phyloP scores from a whole-genome alignment of 2,329 filamentous ascomycete genomes.

The Akanthomyces uredinophilus region DNA sequence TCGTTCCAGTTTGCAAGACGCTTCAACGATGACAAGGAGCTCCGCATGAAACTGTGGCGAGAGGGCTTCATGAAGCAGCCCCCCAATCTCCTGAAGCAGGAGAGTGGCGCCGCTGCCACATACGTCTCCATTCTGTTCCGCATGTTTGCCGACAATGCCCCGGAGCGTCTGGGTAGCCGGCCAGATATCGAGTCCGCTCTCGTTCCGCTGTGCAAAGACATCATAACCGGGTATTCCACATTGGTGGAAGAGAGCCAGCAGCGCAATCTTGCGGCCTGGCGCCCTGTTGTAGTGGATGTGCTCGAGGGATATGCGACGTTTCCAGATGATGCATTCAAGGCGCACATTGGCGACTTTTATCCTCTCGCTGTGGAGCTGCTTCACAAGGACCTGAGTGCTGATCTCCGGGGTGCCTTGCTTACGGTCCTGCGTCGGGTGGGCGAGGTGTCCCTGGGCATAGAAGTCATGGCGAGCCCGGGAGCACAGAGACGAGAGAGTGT shows the following conservation, averaged over 20 bases:
- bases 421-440: constrained; percentile 75
- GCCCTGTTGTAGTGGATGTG: constrained; percentile 94
- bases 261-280: constrained; percentile 93
- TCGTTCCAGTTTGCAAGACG: constrained; percentile 94
- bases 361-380: constrained; percentile 79
- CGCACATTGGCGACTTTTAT: constrained; percentile 79
- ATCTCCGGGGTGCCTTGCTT: constrained; percentile 74
- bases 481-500: constrained; percentile 37
- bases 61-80: constrained; percentile 99
- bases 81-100: constrained; percentile 94
- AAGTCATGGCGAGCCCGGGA: constrained; percentile 38
- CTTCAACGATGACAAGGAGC: constrained; percentile 96
- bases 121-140: constrained; percentile 94
- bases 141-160: constrained; percentile 90
- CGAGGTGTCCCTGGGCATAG: constrained; percentile 62
- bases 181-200: constrained; percentile 84
- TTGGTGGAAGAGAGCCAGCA: constrained; percentile 97
- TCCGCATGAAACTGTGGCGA: constrained; percentile 89
- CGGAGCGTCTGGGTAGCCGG: constrained; percentile 74
- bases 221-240: constrained; percentile 76
- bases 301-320: constrained; percentile 89
- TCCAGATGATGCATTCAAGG: constrained; percentile 70
- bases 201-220: constrained; percentile 91
- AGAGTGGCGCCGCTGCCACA: constrained; percentile 85
- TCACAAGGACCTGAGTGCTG: constrained; percentile 71